Conservation (phyloP, 1,284 basidiomycete genomes). For the Rhodotorula sp. region DNA sequence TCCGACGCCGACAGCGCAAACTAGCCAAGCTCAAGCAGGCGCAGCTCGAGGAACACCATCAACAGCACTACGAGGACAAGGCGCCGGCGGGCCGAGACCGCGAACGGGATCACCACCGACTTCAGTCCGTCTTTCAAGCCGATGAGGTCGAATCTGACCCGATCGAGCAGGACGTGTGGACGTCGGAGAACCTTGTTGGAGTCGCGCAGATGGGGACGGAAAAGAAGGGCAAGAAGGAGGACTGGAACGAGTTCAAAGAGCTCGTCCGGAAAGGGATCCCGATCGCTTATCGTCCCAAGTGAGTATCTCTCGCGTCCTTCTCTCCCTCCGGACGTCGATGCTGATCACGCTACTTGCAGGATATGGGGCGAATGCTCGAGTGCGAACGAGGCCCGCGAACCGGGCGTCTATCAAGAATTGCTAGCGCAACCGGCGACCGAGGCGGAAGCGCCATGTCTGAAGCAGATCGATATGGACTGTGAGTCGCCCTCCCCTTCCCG, state of each 20-base stretch:
- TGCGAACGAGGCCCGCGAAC: slow-evolving; percentile 84
- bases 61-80: slow-evolving; percentile 46
- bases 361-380: slow-evolving; percentile 88
- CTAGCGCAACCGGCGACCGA: slow-evolving; percentile 60
- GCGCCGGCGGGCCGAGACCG: slow-evolving; percentile 57
- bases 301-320: background rate
- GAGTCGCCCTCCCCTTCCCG: slow-evolving; percentile 50
- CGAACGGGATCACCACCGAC: slow-evolving; percentile 57
- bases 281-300: slow-evolving; percentile 76
- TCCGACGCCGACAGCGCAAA: slow-evolving; percentile 61
- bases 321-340: no score
- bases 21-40: slow-evolving; percentile 46
- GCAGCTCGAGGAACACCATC: slow-evolving; percentile 50
- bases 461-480: slow-evolving; percentile 95
- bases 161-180: slow-evolving; percentile 17
- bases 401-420: slow-evolving; percentile 85
- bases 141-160: slow-evolving; percentile 42
- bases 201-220: slow-evolving; percentile 80
- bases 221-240: slow-evolving; percentile 65
- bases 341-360: slow-evolving; percentile 25
- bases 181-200: slow-evolving; percentile 62
- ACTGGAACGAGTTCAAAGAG: slow-evolving; percentile 73
- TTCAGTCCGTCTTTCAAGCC: slow-evolving; percentile 64
- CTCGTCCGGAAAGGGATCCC: slow-evolving; percentile 84
- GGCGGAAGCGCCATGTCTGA: slow-evolving; percentile 58